A percentile compares a stretch with the other conserved stretches of the same genome.
phyloP scores from a whole-genome alignment of 2,329 filamentous ascomycete species.

The Alternaria postmessia region DNA sequence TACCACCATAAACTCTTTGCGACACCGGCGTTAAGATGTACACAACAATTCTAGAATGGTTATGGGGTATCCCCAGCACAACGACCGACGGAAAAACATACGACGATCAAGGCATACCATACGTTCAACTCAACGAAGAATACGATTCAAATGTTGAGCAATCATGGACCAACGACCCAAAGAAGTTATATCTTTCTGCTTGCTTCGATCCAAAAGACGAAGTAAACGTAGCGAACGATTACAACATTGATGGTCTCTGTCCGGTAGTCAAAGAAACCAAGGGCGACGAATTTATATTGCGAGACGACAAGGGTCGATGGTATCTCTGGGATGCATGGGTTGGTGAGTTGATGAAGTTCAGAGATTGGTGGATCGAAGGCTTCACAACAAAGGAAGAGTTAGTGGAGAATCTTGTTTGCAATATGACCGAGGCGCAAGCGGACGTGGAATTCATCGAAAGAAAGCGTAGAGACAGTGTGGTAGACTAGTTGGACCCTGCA shows the following conservation, averaged over 20 bases:
- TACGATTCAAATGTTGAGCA: not conserved
- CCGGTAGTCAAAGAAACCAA: conserved; percentile 12
- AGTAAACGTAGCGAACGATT: conserved; percentile 12
- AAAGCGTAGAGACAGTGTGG: conserved; percentile 1
- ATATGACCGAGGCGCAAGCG: conserved; percentile 10
- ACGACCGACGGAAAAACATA: not conserved
- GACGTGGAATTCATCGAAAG: conserved; percentile 6
- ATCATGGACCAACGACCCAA: conserved; percentile 18
- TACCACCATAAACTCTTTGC: not conserved
- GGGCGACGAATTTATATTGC: conserved; percentile 10
- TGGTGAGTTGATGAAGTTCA: conserved; percentile 9
- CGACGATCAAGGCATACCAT: conserved; percentile 8
- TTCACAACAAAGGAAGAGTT: conserved; percentile 14
- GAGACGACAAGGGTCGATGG: conserved; percentile 1
- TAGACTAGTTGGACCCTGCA: conserved; percentile 7
- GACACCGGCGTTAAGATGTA: not conserved
- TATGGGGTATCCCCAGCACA: not conserved
- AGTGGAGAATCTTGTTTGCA: conserved; percentile 7
- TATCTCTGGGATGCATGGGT: conserved; percentile 19
- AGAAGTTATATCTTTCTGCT: conserved; percentile 6
- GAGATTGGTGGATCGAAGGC: conserved; percentile 9
- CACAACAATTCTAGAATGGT: not conserved
- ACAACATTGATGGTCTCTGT: conserved; percentile 11
- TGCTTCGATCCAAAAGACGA: conserved; percentile 5
- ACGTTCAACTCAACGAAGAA: conserved; percentile 11